Evolutionary conservation across 495 filamentous ascomycete species (phyloP).

Genomic region (Lasiosphaeria ovina): DNA sequence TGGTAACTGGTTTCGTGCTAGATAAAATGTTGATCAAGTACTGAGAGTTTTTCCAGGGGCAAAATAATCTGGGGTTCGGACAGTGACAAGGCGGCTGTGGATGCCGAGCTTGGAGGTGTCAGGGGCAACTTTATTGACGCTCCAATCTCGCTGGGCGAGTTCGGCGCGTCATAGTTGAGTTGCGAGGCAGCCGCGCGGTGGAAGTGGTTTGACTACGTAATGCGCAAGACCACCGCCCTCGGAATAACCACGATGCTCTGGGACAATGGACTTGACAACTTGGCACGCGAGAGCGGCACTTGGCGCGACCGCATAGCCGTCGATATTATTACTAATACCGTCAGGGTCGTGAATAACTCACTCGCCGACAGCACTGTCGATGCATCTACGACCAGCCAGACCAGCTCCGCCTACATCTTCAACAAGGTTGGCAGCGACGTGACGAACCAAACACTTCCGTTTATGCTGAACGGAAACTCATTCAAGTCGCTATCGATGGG

Average conservation of each 20-base stretch:
- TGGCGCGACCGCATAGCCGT: conserved; percentile 53
- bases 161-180: conserved; percentile 44
- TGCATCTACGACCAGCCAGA: conserved; percentile 41
- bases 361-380: conserved; percentile 56
- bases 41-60: conserved; percentile 32
- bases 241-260: conserved; percentile 52
- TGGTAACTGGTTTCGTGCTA: conserved; percentile 23
- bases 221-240: conserved; percentile 45
- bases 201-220: conserved; percentile 57
- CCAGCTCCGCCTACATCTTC: conserved; percentile 54
- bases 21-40: not conserved
- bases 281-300: conserved; percentile 42
- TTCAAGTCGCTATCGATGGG: conserved; percentile 45
- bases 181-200: conserved; percentile 57
- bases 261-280: conserved; percentile 55
- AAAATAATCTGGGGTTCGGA: conserved; percentile 61
- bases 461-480: conserved; percentile 56
- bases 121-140: conserved; percentile 53
- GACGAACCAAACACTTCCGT: conserved; percentile 41
- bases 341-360: conserved; percentile 45
- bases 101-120: conserved; percentile 50
- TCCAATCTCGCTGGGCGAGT: conserved; percentile 61
- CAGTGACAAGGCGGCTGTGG: conserved; percentile 49
- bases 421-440: conserved; percentile 50
- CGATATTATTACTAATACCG: conserved; percentile 47